Percentiles rank a stretch among this genome's conserved stretches.
Conservation (phyloP, 2,329 filamentous ascomycete species). For the Neocucurbitaria cava region DNA sequence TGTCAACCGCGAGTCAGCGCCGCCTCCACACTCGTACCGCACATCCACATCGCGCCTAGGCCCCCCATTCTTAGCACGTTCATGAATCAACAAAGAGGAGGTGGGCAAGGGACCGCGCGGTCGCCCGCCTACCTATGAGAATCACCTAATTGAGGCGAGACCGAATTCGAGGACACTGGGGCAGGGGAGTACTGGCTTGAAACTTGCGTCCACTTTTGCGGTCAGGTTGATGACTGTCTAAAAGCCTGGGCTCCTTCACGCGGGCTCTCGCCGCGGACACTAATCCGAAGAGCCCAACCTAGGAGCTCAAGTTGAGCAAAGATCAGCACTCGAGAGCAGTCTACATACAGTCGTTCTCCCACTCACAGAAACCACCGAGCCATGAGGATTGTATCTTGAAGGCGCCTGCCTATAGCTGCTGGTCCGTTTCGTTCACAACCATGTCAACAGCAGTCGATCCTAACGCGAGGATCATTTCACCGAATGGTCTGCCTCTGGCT, state of each 20-base stretch:
- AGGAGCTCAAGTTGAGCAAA: background rate
- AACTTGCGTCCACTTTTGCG: background rate
- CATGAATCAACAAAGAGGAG: too few species aligned
- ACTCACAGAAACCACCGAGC: background rate
- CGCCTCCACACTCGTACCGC: too few species aligned
- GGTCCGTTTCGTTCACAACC: background rate
- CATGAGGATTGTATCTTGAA: background rate
- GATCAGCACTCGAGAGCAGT: background rate
- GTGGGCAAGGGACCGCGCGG: too few species aligned
- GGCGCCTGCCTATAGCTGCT: background rate
- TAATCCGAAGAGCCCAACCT: background rate
- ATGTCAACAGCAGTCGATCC: slow-evolving; percentile 15
- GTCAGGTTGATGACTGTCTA: background rate
- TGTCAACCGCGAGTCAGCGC: too few species aligned
- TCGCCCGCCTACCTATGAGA: too few species aligned
- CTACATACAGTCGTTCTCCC: too few species aligned
- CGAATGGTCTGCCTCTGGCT: slow-evolving; percentile 24
- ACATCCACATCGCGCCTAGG: too few species aligned
- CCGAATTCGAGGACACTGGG: too few species aligned
- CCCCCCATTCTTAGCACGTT: too few species aligned
- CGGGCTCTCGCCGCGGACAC: background rate
- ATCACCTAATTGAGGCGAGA: too few species aligned
- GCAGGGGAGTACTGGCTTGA: background rate
- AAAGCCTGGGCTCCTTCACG: background rate
- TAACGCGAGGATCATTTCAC: slow-evolving; percentile 13